Evolutionary conservation across 805 yeast genomes (phyloP).

Genomic region (Torulaspora indica): DNA sequence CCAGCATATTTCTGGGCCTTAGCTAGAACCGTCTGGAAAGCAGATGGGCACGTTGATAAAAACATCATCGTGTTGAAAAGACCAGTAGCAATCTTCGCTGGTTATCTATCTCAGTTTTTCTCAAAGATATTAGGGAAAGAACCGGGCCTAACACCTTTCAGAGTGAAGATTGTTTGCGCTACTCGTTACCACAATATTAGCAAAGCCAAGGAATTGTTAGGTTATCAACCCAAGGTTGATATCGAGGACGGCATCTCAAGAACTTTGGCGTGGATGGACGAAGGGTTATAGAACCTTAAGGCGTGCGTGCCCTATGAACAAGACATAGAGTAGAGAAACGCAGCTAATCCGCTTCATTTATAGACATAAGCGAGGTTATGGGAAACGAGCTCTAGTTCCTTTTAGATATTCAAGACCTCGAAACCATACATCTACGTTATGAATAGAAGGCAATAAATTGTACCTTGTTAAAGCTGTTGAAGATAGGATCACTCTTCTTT

Average conservation of each 20-base stretch:
- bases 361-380: too few relatives aligned
- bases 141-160: slow-evolving; percentile 91
- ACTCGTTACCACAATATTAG: slow-evolving; percentile 86
- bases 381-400: too few relatives aligned
- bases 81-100: slow-evolving; percentile 74
- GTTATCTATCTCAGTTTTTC: slow-evolving; percentile 72
- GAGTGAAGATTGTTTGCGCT: slow-evolving; percentile 90
- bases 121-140: slow-evolving; percentile 72
- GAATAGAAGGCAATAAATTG: too few relatives aligned
- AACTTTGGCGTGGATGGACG: slow-evolving; percentile 88
- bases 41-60: slow-evolving; percentile 79
- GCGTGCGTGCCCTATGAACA: neutral
- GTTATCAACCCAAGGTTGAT: slow-evolving; percentile 74
- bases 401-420: too few relatives aligned
- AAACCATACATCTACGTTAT: too few relatives aligned
- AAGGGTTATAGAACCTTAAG: slow-evolving; percentile 31
- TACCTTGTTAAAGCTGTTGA: too few relatives aligned
- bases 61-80: slow-evolving; percentile 63
- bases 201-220: slow-evolving; percentile 75
- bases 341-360: too few relatives aligned
- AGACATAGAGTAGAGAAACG: too few relatives aligned
- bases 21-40: slow-evolving; percentile 96
- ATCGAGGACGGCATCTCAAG: slow-evolving; percentile 73
- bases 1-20: slow-evolving; percentile 97
- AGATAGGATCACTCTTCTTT: too few relatives aligned